Evolutionary conservation across 495 filamentous ascomycete species (phyloP), one percentile per base, ranked within the genome.

Genomic region (Tuber calosporum): DNA sequence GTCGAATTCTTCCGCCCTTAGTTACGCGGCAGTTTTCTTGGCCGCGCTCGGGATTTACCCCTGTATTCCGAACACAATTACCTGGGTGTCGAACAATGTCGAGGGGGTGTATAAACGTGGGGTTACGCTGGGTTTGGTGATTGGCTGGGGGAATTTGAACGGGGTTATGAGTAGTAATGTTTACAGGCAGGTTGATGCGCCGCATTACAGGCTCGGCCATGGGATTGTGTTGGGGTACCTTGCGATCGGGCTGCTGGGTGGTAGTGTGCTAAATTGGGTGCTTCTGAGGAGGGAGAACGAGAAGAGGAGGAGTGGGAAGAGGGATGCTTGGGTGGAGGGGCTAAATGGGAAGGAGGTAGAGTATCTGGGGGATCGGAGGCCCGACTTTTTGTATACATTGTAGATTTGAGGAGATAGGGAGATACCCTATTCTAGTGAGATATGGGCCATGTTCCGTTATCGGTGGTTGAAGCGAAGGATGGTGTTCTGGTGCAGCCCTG

Each of bases 31-130:
- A 13, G 90, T 88, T 0, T 98, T 96, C 83, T 85, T 98, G 1
- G 93, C 89, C 9, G 94, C 94, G 0, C 83, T 94, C 70, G 94
- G 94, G 0, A 97, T 97, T 77, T 98, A 97, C 79, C 94, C 94
- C 0, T 90, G 88, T 82, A 92, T 97, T 75, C 83, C 94, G n/a
- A 96, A 97, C 80, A 96, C 93, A 0, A 92, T 98, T 74, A 88
- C 89, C 37, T 98, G 94, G 94, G 83, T 90, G 26, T 88, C 88
- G 67, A 98, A 98, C 83, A 98, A 98, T 76, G 88, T 88, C 37
- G 94, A 97, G 83, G 94, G 94, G 30, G 91, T 93, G 5, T 96
- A 96, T 83, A 97, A 97, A 85, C 88, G 94, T 36, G 94, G 94
- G 34, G 89, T 97, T 2, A 90, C 91, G 0, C 82, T 96, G 4